phyloP scores from a whole-genome alignment of 768 basidiomycete genomes.

The Suillus decipiens region DNA sequence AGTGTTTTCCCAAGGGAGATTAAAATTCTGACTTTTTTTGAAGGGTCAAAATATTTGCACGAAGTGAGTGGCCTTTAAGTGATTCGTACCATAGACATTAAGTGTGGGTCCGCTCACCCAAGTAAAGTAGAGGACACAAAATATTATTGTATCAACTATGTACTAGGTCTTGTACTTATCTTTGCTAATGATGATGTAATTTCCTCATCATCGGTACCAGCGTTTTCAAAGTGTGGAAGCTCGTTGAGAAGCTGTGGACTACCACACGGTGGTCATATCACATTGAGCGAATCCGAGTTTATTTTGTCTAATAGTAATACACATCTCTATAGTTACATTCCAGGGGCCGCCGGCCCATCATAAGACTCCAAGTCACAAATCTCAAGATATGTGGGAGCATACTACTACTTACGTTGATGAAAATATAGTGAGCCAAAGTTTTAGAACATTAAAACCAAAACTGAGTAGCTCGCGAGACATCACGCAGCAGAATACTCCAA shows the following conservation, averaged over 20 bases:
- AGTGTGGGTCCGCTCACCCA: slow-evolving; percentile 42
- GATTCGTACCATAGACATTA: slow-evolving; percentile 6
- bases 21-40: no score
- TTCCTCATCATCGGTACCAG: slow-evolving; percentile 68
- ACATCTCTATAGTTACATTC: neutral
- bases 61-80: slow-evolving; percentile 7
- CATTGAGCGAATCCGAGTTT: neutral
- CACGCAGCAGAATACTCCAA: slow-evolving; percentile 27
- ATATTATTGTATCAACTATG: no score
- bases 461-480: slow-evolving; percentile 2
- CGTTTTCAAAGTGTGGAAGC: slow-evolving; percentile 72
- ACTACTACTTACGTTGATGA: slow-evolving; percentile 18
- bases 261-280: neutral
- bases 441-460: slow-evolving; percentile 8
- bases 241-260: slow-evolving; percentile 50
- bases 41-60: slow-evolving; percentile 55
- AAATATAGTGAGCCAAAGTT: slow-evolving; percentile 11
- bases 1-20: no score
- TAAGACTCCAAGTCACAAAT: slow-evolving; percentile 1
- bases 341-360: slow-evolving; percentile 1
- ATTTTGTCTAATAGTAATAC: slow-evolving; percentile 7
- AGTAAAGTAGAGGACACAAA: no score
- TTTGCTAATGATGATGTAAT: neutral
- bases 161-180: no score
- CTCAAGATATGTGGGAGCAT: neutral